Evolutionary conservation across 768 basidiomycete species (phyloP).

Genomic region (Piloderma croceum): DNA sequence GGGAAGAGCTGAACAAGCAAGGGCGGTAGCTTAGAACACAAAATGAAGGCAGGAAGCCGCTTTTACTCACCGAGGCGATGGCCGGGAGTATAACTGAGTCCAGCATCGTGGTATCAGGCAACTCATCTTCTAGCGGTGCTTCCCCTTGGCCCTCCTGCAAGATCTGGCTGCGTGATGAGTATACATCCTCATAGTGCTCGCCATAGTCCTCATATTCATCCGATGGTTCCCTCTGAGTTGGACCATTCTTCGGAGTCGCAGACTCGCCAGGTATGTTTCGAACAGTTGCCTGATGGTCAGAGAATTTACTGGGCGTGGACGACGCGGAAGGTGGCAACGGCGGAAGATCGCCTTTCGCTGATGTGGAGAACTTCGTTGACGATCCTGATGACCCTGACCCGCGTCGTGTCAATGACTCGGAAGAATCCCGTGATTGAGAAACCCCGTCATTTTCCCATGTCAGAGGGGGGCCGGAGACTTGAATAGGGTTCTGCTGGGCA

Average conservation of each 20-base stretch:
- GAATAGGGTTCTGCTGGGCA: constrained; percentile 44
- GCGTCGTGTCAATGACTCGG: constrained; percentile 37
- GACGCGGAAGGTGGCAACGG: constrained; percentile 28
- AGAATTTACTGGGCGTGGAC: constrained; percentile 29
- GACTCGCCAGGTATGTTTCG: constrained; percentile 35
- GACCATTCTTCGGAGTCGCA: constrained; percentile 17
- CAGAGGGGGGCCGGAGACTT: constrained; percentile 59
- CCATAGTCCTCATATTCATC: constrained; percentile 64
- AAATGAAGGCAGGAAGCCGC: constrained; percentile 1
- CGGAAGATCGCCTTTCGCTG: constrained; percentile 3
- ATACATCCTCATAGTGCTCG: constrained; percentile 45
- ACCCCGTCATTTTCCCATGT: constrained; percentile 80
- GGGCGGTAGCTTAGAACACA: constrained; percentile 5
- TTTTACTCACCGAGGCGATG: constrained; percentile 77
- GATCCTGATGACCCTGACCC: constrained; percentile 27
- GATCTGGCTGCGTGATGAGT: constrained; percentile 44
- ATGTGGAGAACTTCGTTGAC: constrained; percentile 6
- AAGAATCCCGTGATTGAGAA: constrained; percentile 36
- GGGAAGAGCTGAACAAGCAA: constrained; percentile 69
- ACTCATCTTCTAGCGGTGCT: constrained; percentile 48
- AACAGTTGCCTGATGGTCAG: constrained; percentile 67
- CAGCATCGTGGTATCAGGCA: constrained; percentile 86
- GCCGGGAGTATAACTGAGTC: constrained; percentile 94
- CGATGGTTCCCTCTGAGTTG: constrained; percentile 42
- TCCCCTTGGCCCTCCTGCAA: constrained; percentile 23